Conservation (phyloP, 2,329 filamentous ascomycete genomes). For the Pseudogymnoascus sp. region DNA sequence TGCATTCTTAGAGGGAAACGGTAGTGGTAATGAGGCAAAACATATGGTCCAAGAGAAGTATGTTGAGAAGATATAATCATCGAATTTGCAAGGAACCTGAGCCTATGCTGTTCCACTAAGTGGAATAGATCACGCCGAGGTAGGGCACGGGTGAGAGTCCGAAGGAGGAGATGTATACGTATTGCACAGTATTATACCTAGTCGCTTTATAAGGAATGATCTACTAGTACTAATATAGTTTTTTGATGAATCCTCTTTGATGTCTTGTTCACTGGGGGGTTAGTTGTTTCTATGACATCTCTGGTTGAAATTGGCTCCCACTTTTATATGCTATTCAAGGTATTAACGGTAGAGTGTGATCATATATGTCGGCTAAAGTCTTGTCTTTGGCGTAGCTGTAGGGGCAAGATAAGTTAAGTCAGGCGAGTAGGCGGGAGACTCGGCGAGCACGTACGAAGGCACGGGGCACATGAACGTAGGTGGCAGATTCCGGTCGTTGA, state of each 20-base stretch:
- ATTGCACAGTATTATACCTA: background rate
- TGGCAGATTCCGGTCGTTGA: no score
- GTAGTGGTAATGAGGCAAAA: background rate
- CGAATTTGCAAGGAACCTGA: background rate
- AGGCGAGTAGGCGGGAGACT: no score
- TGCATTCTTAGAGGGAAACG: constrained; percentile 10
- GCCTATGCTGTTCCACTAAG: background rate
- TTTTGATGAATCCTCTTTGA: no score
- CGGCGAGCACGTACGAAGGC: no score
- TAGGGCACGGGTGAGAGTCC: background rate
- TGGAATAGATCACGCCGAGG: background rate
- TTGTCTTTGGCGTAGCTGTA: background rate
- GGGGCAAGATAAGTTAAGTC: no score
- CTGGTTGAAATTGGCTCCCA: background rate
- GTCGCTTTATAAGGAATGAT: background rate
- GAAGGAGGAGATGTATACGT: background rate
- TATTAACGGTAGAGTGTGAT: background rate
- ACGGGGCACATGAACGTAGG: no score
- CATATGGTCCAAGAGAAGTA: background rate
- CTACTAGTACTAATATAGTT: background rate
- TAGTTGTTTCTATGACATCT: background rate
- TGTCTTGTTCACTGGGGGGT: no score
- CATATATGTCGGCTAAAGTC: background rate
- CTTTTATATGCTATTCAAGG: background rate
- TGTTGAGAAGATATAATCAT: background rate